Percentiles rank a stretch among this genome's conserved stretches.
Conservation (phyloP, 1,284 basidiomycete genomes). For the Termitomyces sp. region DNA sequence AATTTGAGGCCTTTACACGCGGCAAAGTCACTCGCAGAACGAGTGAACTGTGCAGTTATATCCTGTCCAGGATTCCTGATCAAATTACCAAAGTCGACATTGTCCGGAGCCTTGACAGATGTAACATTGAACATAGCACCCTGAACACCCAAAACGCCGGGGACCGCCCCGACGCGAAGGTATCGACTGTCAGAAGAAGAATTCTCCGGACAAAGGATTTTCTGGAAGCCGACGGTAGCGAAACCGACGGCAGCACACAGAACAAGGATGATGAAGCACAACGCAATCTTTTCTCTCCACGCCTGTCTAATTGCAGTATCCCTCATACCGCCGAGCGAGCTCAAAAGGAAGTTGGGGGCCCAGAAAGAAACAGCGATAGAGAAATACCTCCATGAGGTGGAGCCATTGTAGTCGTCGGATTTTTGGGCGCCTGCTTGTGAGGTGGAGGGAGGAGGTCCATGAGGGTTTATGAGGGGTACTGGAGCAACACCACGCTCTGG, state of each 20-base stretch:
- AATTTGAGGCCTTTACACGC: conserved; percentile 59
- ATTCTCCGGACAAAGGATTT: conserved; percentile 79
- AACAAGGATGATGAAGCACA: conserved; percentile 81
- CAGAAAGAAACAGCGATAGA: conserved; percentile 83
- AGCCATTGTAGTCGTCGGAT: conserved; percentile 37
- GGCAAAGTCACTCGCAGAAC: conserved; percentile 58
- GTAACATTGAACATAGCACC: conserved; percentile 80
- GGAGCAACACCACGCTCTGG: conserved; percentile 94
- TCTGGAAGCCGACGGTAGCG: conserved; percentile 91
- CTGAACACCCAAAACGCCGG: conserved; percentile 70
- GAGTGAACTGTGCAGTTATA: conserved; percentile 81
- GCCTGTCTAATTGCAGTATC: conserved; percentile 81
- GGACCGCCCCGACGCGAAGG: conserved; percentile 54
- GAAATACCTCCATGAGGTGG: conserved; percentile 80
- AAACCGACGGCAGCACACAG: conserved; percentile 86
- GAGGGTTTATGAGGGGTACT: conserved; percentile 83
- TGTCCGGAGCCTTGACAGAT: conserved; percentile 42
- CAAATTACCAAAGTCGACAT: conserved; percentile 59
- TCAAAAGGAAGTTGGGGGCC: conserved; percentile 80
- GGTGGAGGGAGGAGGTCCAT: conserved; percentile 37
- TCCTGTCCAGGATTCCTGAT: conserved; percentile 75
- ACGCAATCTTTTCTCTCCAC: conserved; percentile 96
- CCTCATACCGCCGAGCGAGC: conserved; percentile 74
- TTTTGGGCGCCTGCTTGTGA: conserved; percentile 33
- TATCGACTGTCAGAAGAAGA: conserved; percentile 62